Conservation (phyloP, 1,284 basidiomycete species). For the Apiotrichum gracile region DNA sequence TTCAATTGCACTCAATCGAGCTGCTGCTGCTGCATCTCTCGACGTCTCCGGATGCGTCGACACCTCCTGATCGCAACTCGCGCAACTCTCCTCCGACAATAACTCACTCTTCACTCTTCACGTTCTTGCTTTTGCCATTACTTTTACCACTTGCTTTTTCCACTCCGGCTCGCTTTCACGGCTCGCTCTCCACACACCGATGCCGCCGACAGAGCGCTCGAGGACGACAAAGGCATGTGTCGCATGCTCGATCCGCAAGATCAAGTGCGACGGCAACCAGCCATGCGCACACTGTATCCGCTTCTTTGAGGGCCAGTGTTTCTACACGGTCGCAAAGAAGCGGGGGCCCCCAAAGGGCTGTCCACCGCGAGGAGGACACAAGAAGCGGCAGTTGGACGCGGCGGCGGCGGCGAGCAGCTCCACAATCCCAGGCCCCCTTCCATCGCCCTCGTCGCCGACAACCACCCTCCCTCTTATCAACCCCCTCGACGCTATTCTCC, state of each 20-base stretch:
- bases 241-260: slow-evolving; percentile 15
- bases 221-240: slow-evolving; percentile 14
- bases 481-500: no score
- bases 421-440: background rate
- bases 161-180: no score
- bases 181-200: no score
- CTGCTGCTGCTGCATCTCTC: no score
- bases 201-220: slow-evolving; percentile 3
- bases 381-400: slow-evolving; percentile 5
- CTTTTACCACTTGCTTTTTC: no score
- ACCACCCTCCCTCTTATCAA: no score
- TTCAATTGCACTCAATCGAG: no score
- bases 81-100: no score
- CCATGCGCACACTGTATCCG: slow-evolving; percentile 16
- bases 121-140: no score
- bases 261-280: slow-evolving; percentile 16
- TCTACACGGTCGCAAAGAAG: slow-evolving; percentile 13
- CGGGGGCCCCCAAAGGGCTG: slow-evolving; percentile 16
- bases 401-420: background rate
- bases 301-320: slow-evolving; percentile 15
- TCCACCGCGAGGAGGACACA: slow-evolving; percentile 11
- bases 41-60: no score
- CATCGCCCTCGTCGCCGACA: background rate
- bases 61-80: no score
- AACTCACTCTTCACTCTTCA: no score